These are phyloP conservation scores for Vitis riparia DNA, from an alignment of 164 flowering plant genomes.

Conservation along the genomic window DNA sequence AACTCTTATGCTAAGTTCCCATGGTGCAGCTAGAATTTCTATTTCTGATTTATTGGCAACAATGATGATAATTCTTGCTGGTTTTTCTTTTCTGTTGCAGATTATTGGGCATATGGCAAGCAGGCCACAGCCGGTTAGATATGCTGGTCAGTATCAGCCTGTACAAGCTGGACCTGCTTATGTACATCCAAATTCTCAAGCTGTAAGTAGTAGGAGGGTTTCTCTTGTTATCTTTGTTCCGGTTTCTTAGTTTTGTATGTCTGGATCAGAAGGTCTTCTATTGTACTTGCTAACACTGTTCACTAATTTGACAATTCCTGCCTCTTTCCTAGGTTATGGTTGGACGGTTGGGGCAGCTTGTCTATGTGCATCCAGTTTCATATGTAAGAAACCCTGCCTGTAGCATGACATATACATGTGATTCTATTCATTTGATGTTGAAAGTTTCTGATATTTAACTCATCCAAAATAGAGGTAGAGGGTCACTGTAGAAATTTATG, in stretches of 20 bases:
- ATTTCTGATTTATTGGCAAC: background rate
- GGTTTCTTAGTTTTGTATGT: background rate
- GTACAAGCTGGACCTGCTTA: constrained; percentile 52
- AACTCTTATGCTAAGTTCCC: no score
- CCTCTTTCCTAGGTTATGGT: constrained; percentile 53
- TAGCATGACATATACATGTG: background rate
- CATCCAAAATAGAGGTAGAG: no score
- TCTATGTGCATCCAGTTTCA: constrained; percentile 61
- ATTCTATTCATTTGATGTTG: no score
- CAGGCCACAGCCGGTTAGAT: constrained; percentile 56
- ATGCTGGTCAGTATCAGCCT: constrained; percentile 51
- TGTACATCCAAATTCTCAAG: constrained; percentile 57
- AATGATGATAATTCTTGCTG: background rate
- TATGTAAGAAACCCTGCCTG: constrained; percentile 45
- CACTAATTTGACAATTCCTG: background rate
- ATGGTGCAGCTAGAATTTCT: background rate
- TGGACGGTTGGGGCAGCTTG: constrained; percentile 65
- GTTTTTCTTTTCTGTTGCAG: constrained; percentile 28
- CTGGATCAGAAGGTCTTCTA: background rate
- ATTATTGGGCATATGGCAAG: constrained; percentile 51
- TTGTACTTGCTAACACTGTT: background rate
- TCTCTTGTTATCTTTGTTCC: background rate
- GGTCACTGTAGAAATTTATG: no score
- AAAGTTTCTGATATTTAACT: no score
- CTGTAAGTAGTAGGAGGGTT: constrained; percentile 45